These are phyloP conservation scores for Pythium phragmitis DNA, from an alignment of 352 stramenopile species.

Conservation along the genomic window DNA sequence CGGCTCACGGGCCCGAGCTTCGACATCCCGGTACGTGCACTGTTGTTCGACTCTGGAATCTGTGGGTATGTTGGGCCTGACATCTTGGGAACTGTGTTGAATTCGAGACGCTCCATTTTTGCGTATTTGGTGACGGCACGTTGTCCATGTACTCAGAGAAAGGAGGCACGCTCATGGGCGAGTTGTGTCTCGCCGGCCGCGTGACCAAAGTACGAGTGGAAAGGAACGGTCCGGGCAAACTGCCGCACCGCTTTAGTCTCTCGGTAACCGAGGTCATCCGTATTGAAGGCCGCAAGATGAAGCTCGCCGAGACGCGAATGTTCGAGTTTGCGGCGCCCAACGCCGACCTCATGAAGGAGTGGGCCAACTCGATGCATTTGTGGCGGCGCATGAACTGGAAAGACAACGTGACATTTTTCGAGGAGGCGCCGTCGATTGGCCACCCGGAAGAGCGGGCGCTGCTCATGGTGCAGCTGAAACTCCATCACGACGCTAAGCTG, in stretches of 20 bases:
- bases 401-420: constrained; percentile 86
- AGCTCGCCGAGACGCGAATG: constrained; percentile 57
- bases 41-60: background rate
- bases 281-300: constrained; percentile 78
- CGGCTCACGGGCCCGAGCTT: constrained; percentile 50
- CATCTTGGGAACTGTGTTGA: background rate
- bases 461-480: constrained; percentile 58
- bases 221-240: constrained; percentile 54
- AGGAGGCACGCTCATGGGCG: constrained; percentile 56
- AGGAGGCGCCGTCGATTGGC: constrained; percentile 44
- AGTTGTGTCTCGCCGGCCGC: constrained; percentile 63
- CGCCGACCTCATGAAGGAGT: constrained; percentile 85
- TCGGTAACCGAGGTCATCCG: constrained; percentile 65
- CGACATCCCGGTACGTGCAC: constrained; percentile 46
- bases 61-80: background rate
- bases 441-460: constrained; percentile 58
- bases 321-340: constrained; percentile 71
- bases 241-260: constrained; percentile 75
- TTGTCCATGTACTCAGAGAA: constrained; percentile 77
- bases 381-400: constrained; percentile 89
- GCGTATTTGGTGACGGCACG: constrained; percentile 75
- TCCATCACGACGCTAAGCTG: constrained; percentile 47
- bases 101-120: constrained; percentile 60
- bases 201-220: constrained; percentile 81
- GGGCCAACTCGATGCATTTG: constrained; percentile 79